These are phyloP conservation scores for Chrysoporthe deuterocubensis DNA, from an alignment of 2,329 filamentous ascomycete genomes.

Conservation along the genomic window DNA sequence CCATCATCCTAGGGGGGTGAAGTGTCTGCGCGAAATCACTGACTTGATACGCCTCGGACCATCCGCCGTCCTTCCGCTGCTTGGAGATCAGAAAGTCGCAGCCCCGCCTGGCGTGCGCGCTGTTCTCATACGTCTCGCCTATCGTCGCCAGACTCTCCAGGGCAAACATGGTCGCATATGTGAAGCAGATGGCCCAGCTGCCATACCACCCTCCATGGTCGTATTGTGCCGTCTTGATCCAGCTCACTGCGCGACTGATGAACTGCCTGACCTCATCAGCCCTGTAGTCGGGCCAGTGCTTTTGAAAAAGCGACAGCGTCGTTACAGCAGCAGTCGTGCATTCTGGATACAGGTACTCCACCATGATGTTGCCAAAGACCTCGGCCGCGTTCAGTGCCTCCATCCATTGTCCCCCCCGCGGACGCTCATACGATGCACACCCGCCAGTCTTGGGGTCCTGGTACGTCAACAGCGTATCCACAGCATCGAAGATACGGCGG, in stretches of 20 bases:
- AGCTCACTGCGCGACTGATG: conserved; percentile 74
- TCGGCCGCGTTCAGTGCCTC: conserved; percentile 94
- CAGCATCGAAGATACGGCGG: conserved; percentile 79
- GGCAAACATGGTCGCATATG: conserved; percentile 96
- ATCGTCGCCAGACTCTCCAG: conserved; percentile 82
- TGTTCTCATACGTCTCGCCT: conserved; percentile 81
- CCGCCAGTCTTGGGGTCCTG: conserved; percentile 81
- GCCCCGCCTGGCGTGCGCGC: conserved; percentile 69
- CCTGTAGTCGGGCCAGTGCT: conserved; percentile 82
- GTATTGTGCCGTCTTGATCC: conserved; percentile 80
- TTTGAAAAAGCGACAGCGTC: conserved; percentile 79
- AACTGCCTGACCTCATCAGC: conserved; percentile 73
- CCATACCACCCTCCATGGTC: conserved; percentile 96
- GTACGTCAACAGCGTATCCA: conserved; percentile 89
- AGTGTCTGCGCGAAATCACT: conserved; percentile 29
- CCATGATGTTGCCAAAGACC: conserved; percentile 96
- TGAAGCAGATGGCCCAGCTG: conserved; percentile 97
- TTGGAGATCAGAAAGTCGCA: conserved; percentile 86
- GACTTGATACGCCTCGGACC: conserved; percentile 91
- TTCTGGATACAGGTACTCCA: conserved; percentile 97
- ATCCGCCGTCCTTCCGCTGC: conserved; percentile 88
- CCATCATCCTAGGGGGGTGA: not conserved
- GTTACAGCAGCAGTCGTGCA: conserved; percentile 96
- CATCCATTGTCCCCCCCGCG: conserved; percentile 75
- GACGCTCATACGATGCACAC: conserved; percentile 87